These are phyloP conservation scores for Candida arabinofermentans DNA, from an alignment of 805 yeast genomes.

Conservation along the genomic window DNA sequence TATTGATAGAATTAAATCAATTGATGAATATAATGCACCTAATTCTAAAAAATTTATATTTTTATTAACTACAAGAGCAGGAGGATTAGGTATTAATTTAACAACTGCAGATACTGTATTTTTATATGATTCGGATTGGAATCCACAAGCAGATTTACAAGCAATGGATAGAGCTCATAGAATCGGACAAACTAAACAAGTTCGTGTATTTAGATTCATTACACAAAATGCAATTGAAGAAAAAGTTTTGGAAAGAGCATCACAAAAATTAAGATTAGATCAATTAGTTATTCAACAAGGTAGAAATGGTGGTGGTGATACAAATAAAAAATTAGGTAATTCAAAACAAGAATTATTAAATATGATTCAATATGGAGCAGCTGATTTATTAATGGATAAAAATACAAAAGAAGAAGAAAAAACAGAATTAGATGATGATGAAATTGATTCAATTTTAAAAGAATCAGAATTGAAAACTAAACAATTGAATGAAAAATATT, in stretches of 20 bases:
- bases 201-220: slow-evolving; percentile 84
- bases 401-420: slow-evolving; percentile 24
- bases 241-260: slow-evolving; percentile 92
- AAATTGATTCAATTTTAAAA: slow-evolving; percentile 57
- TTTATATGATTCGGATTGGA: slow-evolving; percentile 93
- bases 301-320: slow-evolving; percentile 72
- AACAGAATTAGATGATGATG: slow-evolving; percentile 44
- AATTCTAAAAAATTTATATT: slow-evolving; percentile 80
- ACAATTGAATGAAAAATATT: slow-evolving; percentile 58
- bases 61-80: slow-evolving; percentile 89
- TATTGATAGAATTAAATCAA: slow-evolving; percentile 87
- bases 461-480: slow-evolving; percentile 62
- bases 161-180: slow-evolving; percentile 99
- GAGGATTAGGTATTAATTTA: slow-evolving; percentile 91
- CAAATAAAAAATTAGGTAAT: slow-evolving; percentile 45
- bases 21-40: slow-evolving; percentile 86
- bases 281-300: slow-evolving; percentile 97
- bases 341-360: slow-evolving; percentile 70
- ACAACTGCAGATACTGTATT: slow-evolving; percentile 91
- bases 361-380: slow-evolving; percentile 84
- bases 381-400: slow-evolving; percentile 47
- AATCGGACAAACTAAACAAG: slow-evolving; percentile 96
- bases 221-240: slow-evolving; percentile 97
- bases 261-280: slow-evolving; percentile 87
- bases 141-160: slow-evolving; percentile 95